Percentiles rank a stretch among this genome's conserved stretches.
Evolutionary conservation across 148 eudicot genomes (phyloP).

Genomic region (Diospyros kaki): DNA sequence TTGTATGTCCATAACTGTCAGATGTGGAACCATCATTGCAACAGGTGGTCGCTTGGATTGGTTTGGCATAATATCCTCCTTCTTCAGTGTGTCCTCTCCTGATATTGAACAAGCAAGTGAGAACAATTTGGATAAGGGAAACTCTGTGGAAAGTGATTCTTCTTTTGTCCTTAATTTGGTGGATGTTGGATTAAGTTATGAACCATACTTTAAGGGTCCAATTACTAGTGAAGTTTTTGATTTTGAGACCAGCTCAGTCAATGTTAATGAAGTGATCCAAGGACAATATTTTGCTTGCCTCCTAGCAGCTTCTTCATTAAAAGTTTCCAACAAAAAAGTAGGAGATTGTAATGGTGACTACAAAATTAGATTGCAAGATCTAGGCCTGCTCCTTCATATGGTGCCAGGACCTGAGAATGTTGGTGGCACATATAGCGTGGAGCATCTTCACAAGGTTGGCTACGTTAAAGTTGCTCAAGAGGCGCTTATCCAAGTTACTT

Average conservation of each 20-base stretch:
- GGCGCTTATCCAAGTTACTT: constrained; percentile 50
- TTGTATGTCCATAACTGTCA: constrained; percentile 50
- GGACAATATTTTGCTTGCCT: constrained; percentile 56
- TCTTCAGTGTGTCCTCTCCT: constrained; percentile 60
- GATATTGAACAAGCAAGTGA: constrained; percentile 37
- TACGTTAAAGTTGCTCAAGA: constrained; percentile 79
- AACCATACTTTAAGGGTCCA: constrained; percentile 47
- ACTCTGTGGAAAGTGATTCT: constrained; percentile 26
- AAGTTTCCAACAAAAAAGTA: constrained; percentile 39
- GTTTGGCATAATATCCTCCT: constrained; percentile 58
- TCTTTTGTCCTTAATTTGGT: constrained; percentile 66
- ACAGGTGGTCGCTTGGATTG: constrained; percentile 92
- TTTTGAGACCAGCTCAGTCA: constrained; percentile 25
- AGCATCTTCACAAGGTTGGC: constrained; percentile 51
- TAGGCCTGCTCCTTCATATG: constrained; percentile 69
- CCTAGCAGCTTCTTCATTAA: constrained; percentile 75
- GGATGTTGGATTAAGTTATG: constrained; percentile 88
- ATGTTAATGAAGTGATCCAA: constrained; percentile 21
- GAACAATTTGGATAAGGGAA: constrained; percentile 18
- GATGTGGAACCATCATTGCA: constrained; percentile 74
- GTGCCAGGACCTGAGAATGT: constrained; percentile 28
- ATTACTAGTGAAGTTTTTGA: constrained; percentile 21
- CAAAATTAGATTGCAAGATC: constrained; percentile 57
- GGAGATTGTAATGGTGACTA: constrained; percentile 44
- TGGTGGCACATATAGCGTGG: constrained; percentile 42